Evolutionary conservation across 177 flowering plant species (phyloP).

Genomic region (Vitis hybrid): DNA sequence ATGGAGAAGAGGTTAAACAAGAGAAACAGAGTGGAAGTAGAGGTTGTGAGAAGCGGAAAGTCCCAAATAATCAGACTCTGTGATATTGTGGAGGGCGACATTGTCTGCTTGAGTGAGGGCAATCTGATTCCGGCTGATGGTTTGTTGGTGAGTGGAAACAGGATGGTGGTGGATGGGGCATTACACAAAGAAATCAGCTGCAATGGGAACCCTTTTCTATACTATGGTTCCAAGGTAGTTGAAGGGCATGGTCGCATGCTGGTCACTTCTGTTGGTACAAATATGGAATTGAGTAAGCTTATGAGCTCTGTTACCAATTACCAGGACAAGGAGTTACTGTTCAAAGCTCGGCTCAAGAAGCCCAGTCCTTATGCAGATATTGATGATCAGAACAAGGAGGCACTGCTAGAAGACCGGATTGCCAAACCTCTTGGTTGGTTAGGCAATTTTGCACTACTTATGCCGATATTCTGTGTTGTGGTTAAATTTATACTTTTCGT

Average conservation of each 20-base stretch:
- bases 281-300: background rate
- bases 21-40: background rate
- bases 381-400: background rate
- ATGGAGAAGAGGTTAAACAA: slow-evolving; percentile 1
- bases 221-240: slow-evolving; percentile 14
- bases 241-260: slow-evolving; percentile 18
- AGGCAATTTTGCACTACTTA: background rate
- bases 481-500: too few species aligned
- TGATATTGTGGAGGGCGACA: slow-evolving; percentile 18
- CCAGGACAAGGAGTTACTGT: background rate
- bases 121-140: slow-evolving; percentile 25
- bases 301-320: background rate
- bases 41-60: slow-evolving; percentile 10
- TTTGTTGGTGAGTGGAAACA: slow-evolving; percentile 7
- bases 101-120: slow-evolving; percentile 12
- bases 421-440: background rate
- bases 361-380: slow-evolving; percentile 11
- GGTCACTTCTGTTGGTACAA: slow-evolving; percentile 11
- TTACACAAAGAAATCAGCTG: background rate
- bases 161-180: slow-evolving; percentile 16
- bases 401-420: too few species aligned
- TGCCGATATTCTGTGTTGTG: too few species aligned
- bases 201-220: slow-evolving; percentile 15
- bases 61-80: background rate
- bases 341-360: slow-evolving; percentile 12